Base-by-base conservation (phyloP, 306 rosid species). In the Vigna mungo region DNA sequence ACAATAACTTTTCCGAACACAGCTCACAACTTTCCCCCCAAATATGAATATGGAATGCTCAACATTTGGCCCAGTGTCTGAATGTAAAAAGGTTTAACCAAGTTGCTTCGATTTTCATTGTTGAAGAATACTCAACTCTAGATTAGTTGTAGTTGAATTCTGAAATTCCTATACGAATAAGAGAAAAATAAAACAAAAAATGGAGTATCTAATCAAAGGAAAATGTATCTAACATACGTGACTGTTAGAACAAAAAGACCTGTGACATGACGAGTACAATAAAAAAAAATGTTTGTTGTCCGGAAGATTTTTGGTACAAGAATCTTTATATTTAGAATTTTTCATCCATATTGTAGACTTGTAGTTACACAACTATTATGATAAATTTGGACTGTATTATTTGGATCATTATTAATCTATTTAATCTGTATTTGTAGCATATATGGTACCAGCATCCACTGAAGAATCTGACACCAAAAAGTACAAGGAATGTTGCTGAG, bases 361-460 rank as follows among this genome's bases (percentile, higher is more conserved):
- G 18, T 14, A 10, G 10, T 10, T 65, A 39, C 37, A 34, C 37
- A 34, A 1, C 7, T 34, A 34, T 34, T 34, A 34, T 5, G 51
- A 41, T 65, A 65, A n/a, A 34, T 39, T 65, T 5, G 71, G 34
- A 12, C 7, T 37, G 9, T 37, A 37, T 37, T 37, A 37, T 37
- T 37, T 6, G 41, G 41, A 68, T 27, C 46, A 30, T 51, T 70
- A 30, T 49, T 27, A 48, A 49, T 51, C 16, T 71, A 17, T 52
- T 71, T 53, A 43, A 66, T 66, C 43, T 34, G 36, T 25, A 46
- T 64, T 41, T 64, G 14, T 12, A 65, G 71, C 25, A 69, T 30
- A 59, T 47, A 48, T 9, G 8, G 11, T 13, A n/a, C 58, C 21
- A 68, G 9, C 23, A 68, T 23, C 23, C 1, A 44, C 25, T 8